Conservation (phyloP, 257 asterid species). For the Petrea volubilis region DNA sequence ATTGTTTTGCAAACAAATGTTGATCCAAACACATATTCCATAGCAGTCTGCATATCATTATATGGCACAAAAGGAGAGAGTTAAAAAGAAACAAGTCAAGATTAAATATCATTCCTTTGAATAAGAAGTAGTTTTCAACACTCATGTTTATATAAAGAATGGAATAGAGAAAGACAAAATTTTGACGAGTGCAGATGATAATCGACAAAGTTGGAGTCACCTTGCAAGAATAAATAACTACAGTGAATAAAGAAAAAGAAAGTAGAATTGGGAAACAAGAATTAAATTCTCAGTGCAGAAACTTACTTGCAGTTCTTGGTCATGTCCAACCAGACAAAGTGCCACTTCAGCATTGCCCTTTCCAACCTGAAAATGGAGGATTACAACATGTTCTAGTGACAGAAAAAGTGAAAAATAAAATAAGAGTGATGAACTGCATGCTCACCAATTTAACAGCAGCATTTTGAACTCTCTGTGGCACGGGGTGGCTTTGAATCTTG, state of each 20-base stretch:
- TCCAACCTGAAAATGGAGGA: constrained; percentile 68
- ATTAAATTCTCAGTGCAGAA: constrained; percentile 8
- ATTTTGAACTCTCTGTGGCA: constrained; percentile 57
- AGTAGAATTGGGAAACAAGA: constrained; percentile 4
- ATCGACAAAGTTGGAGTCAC: background rate
- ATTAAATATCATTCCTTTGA: background rate
- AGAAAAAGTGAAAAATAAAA: constrained; percentile 6
- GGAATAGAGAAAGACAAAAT: constrained; percentile 2
- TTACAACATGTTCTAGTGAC: background rate
- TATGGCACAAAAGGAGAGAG: constrained; percentile 22
- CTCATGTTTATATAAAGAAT: background rate
- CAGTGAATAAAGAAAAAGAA: background rate
- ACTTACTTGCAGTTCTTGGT: constrained; percentile 76
- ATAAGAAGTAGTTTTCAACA: background rate
- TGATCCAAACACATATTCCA: constrained; percentile 96
- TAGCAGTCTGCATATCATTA: constrained; percentile 73
- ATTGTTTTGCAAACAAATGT: constrained; percentile 90
- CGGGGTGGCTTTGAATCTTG: constrained; percentile 77
- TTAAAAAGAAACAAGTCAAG: constrained; percentile 1
- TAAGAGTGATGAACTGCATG: constrained; percentile 14
- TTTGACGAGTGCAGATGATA: constrained; percentile 20
- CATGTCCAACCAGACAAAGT: constrained; percentile 90
- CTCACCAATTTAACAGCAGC: constrained; percentile 83
- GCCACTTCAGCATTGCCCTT: constrained; percentile 96
- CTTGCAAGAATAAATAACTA: constrained; percentile 10